A percentile compares a stretch with the other conserved stretches of the same genome.
Conservation (phyloP, 352 stramenopile species). For the Phytophthora chlamydospora region DNA sequence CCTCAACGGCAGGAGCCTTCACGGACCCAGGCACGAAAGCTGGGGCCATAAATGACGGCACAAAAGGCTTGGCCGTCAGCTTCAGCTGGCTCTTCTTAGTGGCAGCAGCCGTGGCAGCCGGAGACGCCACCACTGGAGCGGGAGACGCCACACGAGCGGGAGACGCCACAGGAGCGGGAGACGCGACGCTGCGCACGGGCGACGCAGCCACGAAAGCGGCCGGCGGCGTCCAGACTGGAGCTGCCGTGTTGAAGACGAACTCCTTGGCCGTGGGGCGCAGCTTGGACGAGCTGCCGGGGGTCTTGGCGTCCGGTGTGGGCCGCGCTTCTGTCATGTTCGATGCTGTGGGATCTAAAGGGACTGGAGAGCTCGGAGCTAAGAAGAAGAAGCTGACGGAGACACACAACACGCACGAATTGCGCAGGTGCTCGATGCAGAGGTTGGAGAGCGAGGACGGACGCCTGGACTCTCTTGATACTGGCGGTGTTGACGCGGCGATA, state of each 20-base stretch:
- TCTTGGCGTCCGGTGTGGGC: slow-evolving; percentile 26
- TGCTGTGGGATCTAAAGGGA: slow-evolving; percentile 5
- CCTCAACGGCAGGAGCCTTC: slow-evolving; percentile 26
- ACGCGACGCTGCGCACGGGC: background rate
- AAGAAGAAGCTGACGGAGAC: slow-evolving; percentile 5
- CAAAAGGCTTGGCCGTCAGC: slow-evolving; percentile 62
- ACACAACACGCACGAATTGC: slow-evolving; percentile 37
- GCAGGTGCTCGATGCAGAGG: slow-evolving; percentile 24
- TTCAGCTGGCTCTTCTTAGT: slow-evolving; percentile 50
- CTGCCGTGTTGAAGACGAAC: slow-evolving; percentile 70
- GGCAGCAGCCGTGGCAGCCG: slow-evolving; percentile 16
- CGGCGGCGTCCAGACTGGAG: slow-evolving; percentile 57
- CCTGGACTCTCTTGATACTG: slow-evolving; percentile 6
- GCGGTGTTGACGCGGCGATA: slow-evolving; percentile 12
- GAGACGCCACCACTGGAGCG: slow-evolving; percentile 5
- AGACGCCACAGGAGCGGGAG: slow-evolving; percentile 5
- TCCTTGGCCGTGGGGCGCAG: slow-evolving; percentile 63
- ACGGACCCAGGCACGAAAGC: slow-evolving; percentile 38
- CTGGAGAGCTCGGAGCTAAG: background rate
- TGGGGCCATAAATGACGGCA: slow-evolving; percentile 53
- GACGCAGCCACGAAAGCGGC: background rate
- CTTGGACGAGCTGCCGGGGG: slow-evolving; percentile 41
- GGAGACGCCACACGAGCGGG: slow-evolving; percentile 7
- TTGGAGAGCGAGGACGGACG: slow-evolving; percentile 8
- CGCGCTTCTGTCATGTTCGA: slow-evolving; percentile 35